Evolutionary conservation across 345 rosid genomes (phyloP).

Genomic region (Euphorbia peplus): DNA sequence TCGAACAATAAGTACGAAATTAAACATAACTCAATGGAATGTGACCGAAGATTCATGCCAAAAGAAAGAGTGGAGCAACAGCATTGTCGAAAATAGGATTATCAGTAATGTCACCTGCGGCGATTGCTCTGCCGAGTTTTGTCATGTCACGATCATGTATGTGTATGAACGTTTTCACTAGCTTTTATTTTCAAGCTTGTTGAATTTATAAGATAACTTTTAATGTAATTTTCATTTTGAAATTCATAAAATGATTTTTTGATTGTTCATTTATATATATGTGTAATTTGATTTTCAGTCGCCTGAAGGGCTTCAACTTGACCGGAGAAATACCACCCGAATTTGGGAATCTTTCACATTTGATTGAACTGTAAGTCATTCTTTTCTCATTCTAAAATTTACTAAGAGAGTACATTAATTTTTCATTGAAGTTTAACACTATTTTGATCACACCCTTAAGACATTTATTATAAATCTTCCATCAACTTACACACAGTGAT

Average conservation of each 20-base stretch:
- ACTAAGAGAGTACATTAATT: too few relatives aligned
- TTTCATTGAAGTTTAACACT: too few relatives aligned
- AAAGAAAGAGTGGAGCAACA: constrained; percentile 34
- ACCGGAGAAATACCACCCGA: constrained; percentile 33
- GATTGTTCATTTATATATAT: too few relatives aligned
- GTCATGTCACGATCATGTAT: constrained; percentile 1
- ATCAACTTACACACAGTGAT: constrained; percentile 45
- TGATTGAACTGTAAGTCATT: background rate
- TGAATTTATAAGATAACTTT: too few relatives aligned
- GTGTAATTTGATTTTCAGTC: constrained; percentile 39
- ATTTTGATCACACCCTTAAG: background rate
- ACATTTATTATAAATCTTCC: background rate
- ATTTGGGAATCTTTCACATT: constrained; percentile 2
- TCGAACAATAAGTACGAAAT: too few relatives aligned
- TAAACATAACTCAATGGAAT: too few relatives aligned
- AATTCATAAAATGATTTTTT: too few relatives aligned
- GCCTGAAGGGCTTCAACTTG: constrained; percentile 50
- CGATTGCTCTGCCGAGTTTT: background rate
- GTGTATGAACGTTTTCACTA: background rate
- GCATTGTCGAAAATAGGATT: background rate
- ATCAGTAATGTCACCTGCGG: constrained; percentile 42
- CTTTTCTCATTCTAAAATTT: too few relatives aligned
- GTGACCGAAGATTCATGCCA: constrained; percentile 36
- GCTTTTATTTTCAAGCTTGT: background rate
- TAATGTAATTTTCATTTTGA: background rate